Evolutionary conservation across 352 stramenopile genomes (phyloP).

Genomic region (Globisporangium abappressorium): DNA sequence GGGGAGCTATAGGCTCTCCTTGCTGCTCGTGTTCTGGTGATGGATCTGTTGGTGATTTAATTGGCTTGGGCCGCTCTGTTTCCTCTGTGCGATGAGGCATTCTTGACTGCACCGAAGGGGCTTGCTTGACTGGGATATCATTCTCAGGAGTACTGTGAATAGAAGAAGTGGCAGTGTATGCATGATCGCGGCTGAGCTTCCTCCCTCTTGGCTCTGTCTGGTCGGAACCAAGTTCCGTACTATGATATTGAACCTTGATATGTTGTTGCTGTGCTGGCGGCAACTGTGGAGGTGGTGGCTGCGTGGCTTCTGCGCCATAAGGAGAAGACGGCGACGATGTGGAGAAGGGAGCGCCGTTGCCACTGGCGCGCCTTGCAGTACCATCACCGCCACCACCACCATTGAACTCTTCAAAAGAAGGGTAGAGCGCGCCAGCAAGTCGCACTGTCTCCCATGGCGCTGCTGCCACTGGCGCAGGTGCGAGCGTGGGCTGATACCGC

Average conservation of each 20-base stretch:
- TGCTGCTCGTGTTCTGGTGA: not conserved
- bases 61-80: not conserved
- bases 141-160: not conserved
- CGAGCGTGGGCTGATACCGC: not conserved
- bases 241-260: not conserved
- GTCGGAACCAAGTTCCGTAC: not conserved
- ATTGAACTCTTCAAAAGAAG: constrained; percentile 5
- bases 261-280: constrained; percentile 9
- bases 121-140: not conserved
- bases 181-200: not conserved
- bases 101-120: not conserved
- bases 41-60: not conserved
- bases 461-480: not conserved
- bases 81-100: not conserved
- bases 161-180: not conserved
- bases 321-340: not conserved
- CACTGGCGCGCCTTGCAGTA: not conserved
- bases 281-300: not conserved
- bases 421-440: not conserved
- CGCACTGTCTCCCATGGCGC: not conserved
- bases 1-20: not conserved
- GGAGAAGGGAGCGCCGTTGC: not conserved
- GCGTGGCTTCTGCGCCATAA: not conserved
- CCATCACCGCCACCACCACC: not conserved
- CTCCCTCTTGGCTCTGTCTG: not conserved